Percentiles rank a stretch among this genome's conserved stretches.
Conservation (phyloP, 352 stramenopile species). For the Phytophthora gonapodyides region DNA sequence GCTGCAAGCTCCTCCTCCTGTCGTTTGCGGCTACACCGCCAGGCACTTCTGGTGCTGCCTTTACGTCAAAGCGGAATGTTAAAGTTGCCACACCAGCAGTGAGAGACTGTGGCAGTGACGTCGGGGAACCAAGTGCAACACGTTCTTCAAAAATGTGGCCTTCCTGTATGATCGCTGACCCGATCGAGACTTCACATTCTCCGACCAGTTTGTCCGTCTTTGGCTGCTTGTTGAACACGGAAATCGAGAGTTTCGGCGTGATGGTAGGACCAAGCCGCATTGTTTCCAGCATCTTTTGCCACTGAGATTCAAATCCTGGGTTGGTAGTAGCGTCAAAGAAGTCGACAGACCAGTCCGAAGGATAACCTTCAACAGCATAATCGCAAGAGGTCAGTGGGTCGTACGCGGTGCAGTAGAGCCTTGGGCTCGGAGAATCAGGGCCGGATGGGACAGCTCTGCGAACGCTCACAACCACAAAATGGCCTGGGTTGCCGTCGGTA, state of each 20-base stretch:
- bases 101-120: constrained; percentile 5
- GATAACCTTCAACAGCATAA: constrained; percentile 73
- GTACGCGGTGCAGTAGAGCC: constrained; percentile 85
- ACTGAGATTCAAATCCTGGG: constrained; percentile 57
- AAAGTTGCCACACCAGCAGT: constrained; percentile 50
- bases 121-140: constrained; percentile 50
- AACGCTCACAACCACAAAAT: constrained; percentile 79
- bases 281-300: constrained; percentile 48
- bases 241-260: constrained; percentile 69
- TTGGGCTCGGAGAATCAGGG: constrained; percentile 14
- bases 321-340: constrained; percentile 65
- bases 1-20: background rate
- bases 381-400: constrained; percentile 80
- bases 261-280: constrained; percentile 66
- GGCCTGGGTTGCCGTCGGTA: constrained; percentile 25
- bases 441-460: constrained; percentile 51
- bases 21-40: background rate
- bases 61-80: constrained; percentile 65
- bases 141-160: constrained; percentile 76
- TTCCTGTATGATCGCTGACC: constrained; percentile 72
- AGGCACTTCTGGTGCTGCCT: constrained; percentile 31
- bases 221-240: constrained; percentile 72
- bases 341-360: constrained; percentile 57
- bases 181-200: constrained; percentile 74
- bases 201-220: constrained; percentile 75